Base-by-base conservation (phyloP, 192 early-diverging fungal genomes). In the Coemansia asiatica region DNA sequence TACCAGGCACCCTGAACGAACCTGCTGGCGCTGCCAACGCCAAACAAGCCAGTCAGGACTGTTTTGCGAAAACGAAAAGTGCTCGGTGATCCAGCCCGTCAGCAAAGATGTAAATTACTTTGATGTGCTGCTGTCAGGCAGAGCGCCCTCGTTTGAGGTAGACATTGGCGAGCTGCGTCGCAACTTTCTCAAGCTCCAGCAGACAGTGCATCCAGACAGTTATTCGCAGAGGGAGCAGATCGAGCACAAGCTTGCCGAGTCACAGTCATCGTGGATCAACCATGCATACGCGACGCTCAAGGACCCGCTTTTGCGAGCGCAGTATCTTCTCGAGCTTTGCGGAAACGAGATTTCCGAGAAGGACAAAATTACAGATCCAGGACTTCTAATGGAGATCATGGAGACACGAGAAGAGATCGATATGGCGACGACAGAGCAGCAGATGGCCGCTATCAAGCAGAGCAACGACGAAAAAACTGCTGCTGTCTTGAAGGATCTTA, bases 311-410 rank as follows among this genome's bases (percentile, higher is more conserved):
- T 61, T 74, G 13, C 84, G 94, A 10, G 92, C 94, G 10, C 84
- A 88, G 47, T 96, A 96, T 44, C 79, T 96, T 62, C 84, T 96
- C 40, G 75, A 86, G 23, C 80, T 91, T 27, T 50, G 82, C 2
- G 85, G 79, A 6, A 54, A 82, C 1, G 70, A 81, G 18, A 81
- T 91, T 10, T 69, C 80, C 35, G 91, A 94, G 68, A 66, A 85
- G 7, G 86, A 91, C 63, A 79, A 84, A 0, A 59, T 90, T 15
- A 59, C 83, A 1, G 87, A 93, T 61, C 85, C 87, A 0, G 86
- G 86, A 62, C 72, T 94, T n/a, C 69, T 96, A 69, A 90, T 90
- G 88, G 88, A 92, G 46, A 86, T 94, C 21, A 88, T 94, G 89
- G 91, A 92, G 38, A 74, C 84, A 18, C 75, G 90, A 60, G 93